Evolutionary conservation across 805 yeast species (phyloP).

Genomic region (Helenozyma rhizophorensis): DNA sequence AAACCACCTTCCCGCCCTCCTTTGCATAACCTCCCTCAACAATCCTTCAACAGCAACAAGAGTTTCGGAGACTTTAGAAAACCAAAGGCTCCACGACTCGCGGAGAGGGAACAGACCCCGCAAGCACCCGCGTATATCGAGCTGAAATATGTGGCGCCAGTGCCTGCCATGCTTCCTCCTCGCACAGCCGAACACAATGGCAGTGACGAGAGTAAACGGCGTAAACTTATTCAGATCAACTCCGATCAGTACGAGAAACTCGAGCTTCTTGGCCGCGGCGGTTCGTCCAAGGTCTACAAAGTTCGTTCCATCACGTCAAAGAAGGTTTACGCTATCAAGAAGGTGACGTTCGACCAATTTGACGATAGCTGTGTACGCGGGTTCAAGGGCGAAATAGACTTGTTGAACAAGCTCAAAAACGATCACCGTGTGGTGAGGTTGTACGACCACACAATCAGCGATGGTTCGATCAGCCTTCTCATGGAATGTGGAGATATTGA

Average conservation of each 20-base stretch:
- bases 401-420: slow-evolving; percentile 56
- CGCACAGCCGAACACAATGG: too few relatives aligned
- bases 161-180: too few relatives aligned
- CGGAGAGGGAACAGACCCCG: not conserved
- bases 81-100: slow-evolving; percentile 25
- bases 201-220: slow-evolving; percentile 15
- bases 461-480: slow-evolving; percentile 62
- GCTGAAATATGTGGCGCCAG: too few relatives aligned
- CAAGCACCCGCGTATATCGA: not conserved
- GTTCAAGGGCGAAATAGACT: slow-evolving; percentile 85
- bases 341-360: slow-evolving; percentile 75
- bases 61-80: slow-evolving; percentile 26
- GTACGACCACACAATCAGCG: slow-evolving; percentile 66
- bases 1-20: slow-evolving; percentile 6
- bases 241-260: slow-evolving; percentile 64
- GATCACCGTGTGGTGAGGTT: slow-evolving; percentile 70
- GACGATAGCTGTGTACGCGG: slow-evolving; percentile 71
- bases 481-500: slow-evolving; percentile 97
- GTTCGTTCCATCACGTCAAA: slow-evolving; percentile 52
- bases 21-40: slow-evolving; percentile 6
- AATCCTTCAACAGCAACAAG: slow-evolving; percentile 8
- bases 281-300: slow-evolving; percentile 86
- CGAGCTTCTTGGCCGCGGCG: slow-evolving; percentile 86
- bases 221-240: slow-evolving; percentile 40
- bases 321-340: slow-evolving; percentile 71